phyloP scores from a whole-genome alignment of 106 monocot species.

The Iris macrosiphon region DNA sequence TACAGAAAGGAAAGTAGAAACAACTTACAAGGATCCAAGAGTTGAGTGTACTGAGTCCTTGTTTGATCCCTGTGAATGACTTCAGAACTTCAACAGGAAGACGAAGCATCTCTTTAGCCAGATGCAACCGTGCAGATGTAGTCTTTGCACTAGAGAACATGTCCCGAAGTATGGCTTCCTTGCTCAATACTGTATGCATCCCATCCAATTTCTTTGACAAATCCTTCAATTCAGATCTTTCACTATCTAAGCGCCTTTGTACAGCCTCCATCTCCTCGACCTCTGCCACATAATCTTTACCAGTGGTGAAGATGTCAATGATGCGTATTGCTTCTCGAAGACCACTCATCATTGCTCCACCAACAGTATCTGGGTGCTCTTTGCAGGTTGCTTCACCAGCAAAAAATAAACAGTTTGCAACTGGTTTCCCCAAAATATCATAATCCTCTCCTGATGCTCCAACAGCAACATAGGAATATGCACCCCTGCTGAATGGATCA shows the following conservation, averaged over 20 bases:
- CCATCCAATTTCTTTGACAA: conserved; percentile 65
- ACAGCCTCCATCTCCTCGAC: conserved; percentile 70
- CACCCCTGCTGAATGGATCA: conserved; percentile 89
- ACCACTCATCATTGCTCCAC: conserved; percentile 99
- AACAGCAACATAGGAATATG: conserved; percentile 93
- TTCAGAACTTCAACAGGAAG: conserved; percentile 73
- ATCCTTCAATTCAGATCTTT: conserved; percentile 77
- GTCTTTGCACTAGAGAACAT: conserved; percentile 85
- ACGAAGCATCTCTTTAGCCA: conserved; percentile 79
- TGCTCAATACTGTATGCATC: conserved; percentile 11
- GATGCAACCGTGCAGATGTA: conserved; percentile 69
- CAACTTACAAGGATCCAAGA: conserved; percentile 95
- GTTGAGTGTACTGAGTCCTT: conserved; percentile 72
- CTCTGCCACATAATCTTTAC: conserved; percentile 72
- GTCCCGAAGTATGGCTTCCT: conserved; percentile 59
- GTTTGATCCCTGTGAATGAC: conserved; percentile 79
- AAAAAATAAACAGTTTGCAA: conserved; percentile 89
- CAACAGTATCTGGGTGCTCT: conserved; percentile 98
- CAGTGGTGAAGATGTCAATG: conserved; percentile 66
- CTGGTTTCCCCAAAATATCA: conserved; percentile 84
- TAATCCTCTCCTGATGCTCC: conserved; percentile 94
- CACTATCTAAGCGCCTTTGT: conserved; percentile 57
- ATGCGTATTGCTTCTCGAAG: conserved; percentile 95
- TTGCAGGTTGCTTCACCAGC: conserved; percentile 99
- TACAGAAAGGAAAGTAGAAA: not conserved